Evolutionary conservation across 106 monocot species (phyloP), one percentile per base, ranked within the genome.

Genomic region (Acorus calamus): DNA sequence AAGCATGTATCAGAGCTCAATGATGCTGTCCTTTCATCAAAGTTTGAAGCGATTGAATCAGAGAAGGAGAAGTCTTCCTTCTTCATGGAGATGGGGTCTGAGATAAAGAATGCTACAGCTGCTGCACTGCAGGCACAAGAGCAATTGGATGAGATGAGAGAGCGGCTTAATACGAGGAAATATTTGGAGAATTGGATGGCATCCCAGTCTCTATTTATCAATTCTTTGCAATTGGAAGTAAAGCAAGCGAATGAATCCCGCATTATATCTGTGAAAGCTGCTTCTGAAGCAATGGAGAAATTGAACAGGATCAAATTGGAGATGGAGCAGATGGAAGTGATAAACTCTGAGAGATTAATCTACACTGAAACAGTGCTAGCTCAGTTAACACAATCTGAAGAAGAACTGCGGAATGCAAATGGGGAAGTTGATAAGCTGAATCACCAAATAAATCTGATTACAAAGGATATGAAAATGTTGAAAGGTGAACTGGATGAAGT

Each of bases 201-300:
- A 52, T 61, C 57, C 13, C 64, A 74, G 67, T 66, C 43, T 2
- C 56, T 74, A 46, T 14, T 56, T 47, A 47, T 46, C 62, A 66
- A 79, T 57, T 79, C 69, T 56, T 71, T 70, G 4, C 56, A 58
- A 58, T 57, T 62, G 14, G 70, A 74, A 70, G 60, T 79, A 50
- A 74, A 61, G 50, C 74, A 74, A 69, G 56, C 14, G 6, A 74
- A 79, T 51, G 57, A 69, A n/a, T 55, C 28, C 28, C 28, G 28
- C 28, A 28, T 28, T 28, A 28, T 28, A 28, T 28, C 28, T 28
- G 28, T 28, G 28, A 60, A 49, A 3, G 46, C 51, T 61, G 52
- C 51, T 44, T 59, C 50, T 2, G 59, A 69, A 47, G 67, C 46
- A 2, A 56, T 48, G 9, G 11, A 69, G 41, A 42, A 69, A 4